These are phyloP conservation scores for Chytriomyces sp. DNA, from an alignment of 192 early-diverging fungal genomes.

Conservation along the genomic window DNA sequence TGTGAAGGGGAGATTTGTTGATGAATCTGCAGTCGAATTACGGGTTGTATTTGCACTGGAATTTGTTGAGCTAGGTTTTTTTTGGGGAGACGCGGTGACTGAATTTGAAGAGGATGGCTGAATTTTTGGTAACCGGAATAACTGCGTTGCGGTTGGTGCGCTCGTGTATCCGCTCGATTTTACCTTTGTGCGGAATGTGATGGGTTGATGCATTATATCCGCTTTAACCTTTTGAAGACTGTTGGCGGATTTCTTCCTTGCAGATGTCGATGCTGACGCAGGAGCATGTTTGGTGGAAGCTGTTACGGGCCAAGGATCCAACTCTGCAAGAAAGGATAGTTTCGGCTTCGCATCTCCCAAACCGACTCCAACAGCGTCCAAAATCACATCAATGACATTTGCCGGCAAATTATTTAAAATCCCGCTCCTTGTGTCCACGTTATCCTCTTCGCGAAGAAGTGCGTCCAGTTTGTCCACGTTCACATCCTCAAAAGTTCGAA, in stretches of 20 bases:
- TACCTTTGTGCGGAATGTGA: slow-evolving; percentile 52
- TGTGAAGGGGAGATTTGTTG: not conserved
- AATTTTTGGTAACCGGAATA: slow-evolving; percentile 38
- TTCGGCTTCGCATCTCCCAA: no score
- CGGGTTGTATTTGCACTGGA: not conserved
- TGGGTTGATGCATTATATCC: slow-evolving; percentile 40
- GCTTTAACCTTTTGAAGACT: not conserved
- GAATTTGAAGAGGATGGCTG: not conserved
- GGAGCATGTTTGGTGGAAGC: no score
- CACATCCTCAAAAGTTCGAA: not conserved
- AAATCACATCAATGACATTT: not conserved
- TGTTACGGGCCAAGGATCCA: no score
- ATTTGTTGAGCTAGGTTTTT: not conserved
- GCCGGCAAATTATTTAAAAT: not conserved
- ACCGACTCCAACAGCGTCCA: not conserved
- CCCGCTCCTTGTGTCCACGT: not conserved
- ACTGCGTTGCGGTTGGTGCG: slow-evolving; percentile 27
- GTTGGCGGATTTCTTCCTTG: not conserved
- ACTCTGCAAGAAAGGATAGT: no score
- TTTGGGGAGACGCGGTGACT: not conserved
- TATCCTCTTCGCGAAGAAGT: no score
- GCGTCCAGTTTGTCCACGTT: no score
- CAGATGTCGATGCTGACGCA: slow-evolving; percentile 14
- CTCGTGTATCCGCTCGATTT: slow-evolving; percentile 50
- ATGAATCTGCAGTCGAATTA: slow-evolving; percentile 1